Evolutionary conservation across 345 rosid species (phyloP), one percentile per base, ranked within the genome.

Genomic region (Pistacia integerrima): DNA sequence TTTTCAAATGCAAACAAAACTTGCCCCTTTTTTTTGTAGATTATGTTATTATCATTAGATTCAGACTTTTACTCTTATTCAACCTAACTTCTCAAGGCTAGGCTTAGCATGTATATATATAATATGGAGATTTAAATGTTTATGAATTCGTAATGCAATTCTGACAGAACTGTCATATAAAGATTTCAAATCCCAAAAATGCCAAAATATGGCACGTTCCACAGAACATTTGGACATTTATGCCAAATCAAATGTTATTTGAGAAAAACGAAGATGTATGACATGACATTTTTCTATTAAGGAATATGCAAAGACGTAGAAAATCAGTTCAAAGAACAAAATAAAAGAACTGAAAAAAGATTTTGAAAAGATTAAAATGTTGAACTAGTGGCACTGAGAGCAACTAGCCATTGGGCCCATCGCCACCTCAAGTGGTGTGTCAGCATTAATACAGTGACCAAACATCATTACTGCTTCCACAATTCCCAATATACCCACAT

Each of bases 1-100:
- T 64, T 65, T 62, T 16, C 46, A 65, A 46, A 55, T 9, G 64
- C 17, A 52, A 64, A 56, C 22, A 59, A 73, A 72, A 11, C 28
- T 72, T 46, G n/a, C 63, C 66, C 33, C 10, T 30, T 30, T 70
- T 49, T 57, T 71, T 38, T 12, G 51, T 11, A 41, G 4, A 71
- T 71, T 22, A 38, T 20, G 11, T 22, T 41, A 55, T 56, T 18
- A 70, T n/a, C 64, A n/a, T 22, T 44, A 59, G 75, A 41, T 59
- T 72, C 38, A 13, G 22, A 52, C 25, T 41, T 72, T 72, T 12
- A 56, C 33, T 44, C 41, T 58, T 36, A 54, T 18, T 17, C 49
- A 20, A 36, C 17, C 74, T n/a, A 7, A 70, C 33, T 58, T 20
- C 16, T 35, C 59, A 64, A 41, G 25, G 28, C 44, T 8, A 69